Evolutionary conservation across 2,329 filamentous ascomycete genomes (phyloP).

Genomic region (Sporothrix globosa): DNA sequence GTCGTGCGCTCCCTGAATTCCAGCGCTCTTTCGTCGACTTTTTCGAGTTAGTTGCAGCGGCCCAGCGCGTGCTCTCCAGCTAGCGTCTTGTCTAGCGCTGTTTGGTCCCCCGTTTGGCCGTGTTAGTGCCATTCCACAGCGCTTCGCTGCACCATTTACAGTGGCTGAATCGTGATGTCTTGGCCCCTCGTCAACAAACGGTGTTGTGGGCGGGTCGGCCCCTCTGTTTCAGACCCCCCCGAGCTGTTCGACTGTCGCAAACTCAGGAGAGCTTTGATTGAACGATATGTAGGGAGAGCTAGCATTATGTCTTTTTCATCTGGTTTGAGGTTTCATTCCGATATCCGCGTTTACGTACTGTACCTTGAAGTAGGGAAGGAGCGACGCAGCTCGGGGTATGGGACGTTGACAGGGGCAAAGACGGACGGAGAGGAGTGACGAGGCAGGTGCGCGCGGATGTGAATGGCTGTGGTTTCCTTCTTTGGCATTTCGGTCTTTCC

Average conservation of each 20-base stretch:
- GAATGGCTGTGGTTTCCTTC: not conserved
- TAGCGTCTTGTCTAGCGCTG: conserved; percentile 1
- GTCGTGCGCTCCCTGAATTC: not conserved
- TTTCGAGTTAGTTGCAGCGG: conserved; percentile 5
- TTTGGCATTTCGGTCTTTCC: not conserved
- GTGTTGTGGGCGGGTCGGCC: conserved; percentile 16
- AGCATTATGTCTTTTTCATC: not conserved
- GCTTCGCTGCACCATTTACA: not conserved
- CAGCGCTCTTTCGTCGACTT: not conserved
- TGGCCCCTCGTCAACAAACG: not conserved
- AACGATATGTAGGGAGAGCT: not conserved
- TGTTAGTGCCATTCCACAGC: conserved; percentile 15
- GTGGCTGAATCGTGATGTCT: not conserved
- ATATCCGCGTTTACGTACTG: conserved; percentile 12
- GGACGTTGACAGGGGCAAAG: conserved; percentile 7
- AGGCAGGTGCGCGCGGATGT: conserved; percentile 21
- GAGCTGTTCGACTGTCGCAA: conserved; percentile 19
- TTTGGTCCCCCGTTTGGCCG: not conserved
- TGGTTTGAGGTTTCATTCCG: conserved; percentile 5
- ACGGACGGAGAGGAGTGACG: conserved; percentile 3
- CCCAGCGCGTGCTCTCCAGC: conserved; percentile 8
- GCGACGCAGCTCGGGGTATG: not conserved
- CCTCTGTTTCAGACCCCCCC: conserved; percentile 16
- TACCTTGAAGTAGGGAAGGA: not conserved
- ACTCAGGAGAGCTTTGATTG: not conserved